phyloP scores from a whole-genome alignment of 768 basidiomycete genomes.

The Mycena pura region DNA sequence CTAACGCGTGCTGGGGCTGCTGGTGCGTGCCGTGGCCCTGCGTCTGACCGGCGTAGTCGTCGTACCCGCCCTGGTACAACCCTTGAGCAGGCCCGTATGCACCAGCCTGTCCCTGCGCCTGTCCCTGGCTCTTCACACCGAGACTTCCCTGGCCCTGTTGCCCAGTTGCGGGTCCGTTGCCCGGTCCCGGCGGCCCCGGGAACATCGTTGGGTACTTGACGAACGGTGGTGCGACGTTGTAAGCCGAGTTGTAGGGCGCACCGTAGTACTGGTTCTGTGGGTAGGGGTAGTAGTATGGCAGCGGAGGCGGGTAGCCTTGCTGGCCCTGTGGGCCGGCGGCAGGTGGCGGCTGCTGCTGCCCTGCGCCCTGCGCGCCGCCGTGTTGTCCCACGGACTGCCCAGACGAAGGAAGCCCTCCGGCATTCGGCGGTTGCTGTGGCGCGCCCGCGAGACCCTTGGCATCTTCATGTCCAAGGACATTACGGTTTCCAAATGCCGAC shows the following conservation, averaged over 20 bases:
- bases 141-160: constrained; percentile 68
- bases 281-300: constrained; percentile 69
- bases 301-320: constrained; percentile 68
- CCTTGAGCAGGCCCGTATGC: constrained; percentile 56
- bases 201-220: constrained; percentile 83
- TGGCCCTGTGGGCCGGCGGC: constrained; percentile 68
- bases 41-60: constrained; percentile 60
- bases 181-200: constrained; percentile 73
- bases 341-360: constrained; percentile 64
- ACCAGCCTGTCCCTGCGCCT: constrained; percentile 19
- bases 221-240: constrained; percentile 69
- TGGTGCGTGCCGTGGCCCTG: constrained; percentile 59
- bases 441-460: constrained; percentile 70
- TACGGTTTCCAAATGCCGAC: constrained; percentile 67
- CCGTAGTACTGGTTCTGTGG: constrained; percentile 82
- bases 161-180: constrained; percentile 66
- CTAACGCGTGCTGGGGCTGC: constrained; percentile 52
- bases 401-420: constrained; percentile 57
- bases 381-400: constrained; percentile 66
- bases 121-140: constrained; percentile 51
- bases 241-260: constrained; percentile 65
- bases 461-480: constrained; percentile 75
- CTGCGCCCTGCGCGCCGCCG: constrained; percentile 52
- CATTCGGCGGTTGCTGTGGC: constrained; percentile 60
- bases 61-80: constrained; percentile 57